Evolutionary conservation across 176 grass and related monocot genomes (phyloP).

Genomic region (Pharus latifolius): DNA sequence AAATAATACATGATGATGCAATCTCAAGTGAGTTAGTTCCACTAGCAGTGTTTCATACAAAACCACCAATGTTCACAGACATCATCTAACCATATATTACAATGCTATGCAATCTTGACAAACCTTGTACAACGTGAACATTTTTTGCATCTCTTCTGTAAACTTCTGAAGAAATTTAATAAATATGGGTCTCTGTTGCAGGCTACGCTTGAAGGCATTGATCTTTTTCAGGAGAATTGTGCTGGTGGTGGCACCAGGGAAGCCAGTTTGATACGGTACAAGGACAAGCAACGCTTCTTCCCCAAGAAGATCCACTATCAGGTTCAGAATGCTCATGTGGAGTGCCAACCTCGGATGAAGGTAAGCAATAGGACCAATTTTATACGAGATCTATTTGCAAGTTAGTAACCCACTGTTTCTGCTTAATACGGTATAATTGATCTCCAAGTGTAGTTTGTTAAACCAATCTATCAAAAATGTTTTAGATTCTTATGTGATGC

Average conservation of each 20-base stretch:
- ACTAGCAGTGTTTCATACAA: neutral
- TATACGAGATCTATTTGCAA: neutral
- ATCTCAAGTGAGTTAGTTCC: too few species aligned
- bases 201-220: constrained; percentile 49
- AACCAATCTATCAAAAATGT: neutral
- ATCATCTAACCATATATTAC: neutral
- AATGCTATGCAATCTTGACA: neutral
- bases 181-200: too few species aligned
- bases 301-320: constrained; percentile 76
- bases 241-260: constrained; percentile 38
- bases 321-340: constrained; percentile 45
- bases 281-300: constrained; percentile 68
- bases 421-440: neutral
- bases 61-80: neutral
- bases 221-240: constrained; percentile 38
- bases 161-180: neutral
- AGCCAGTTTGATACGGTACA: constrained; percentile 58
- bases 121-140: neutral
- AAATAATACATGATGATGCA: neutral
- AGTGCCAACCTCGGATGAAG: constrained; percentile 83
- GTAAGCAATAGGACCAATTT: constrained; percentile 41
- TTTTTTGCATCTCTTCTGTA: neutral
- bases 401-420: neutral
- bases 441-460: neutral
- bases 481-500: neutral